Percentiles rank a stretch among this genome's conserved stretches.
Evolutionary conservation across 176 grass and related monocot genomes (phyloP).

Genomic region (Aechmea fasciata): DNA sequence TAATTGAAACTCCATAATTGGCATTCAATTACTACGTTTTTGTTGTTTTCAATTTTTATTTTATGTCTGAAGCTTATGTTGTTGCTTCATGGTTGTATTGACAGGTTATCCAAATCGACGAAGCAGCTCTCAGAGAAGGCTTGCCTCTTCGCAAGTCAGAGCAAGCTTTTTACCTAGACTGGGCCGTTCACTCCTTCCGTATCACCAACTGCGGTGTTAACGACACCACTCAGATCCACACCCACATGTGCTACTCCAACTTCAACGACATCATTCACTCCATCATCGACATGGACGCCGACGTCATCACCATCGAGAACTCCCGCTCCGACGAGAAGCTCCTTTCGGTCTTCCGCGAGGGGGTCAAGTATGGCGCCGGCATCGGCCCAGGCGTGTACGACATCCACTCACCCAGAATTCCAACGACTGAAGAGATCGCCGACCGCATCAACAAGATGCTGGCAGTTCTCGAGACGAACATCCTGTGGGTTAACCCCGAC

Average conservation of each 20-base stretch:
- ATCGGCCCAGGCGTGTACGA: conserved; percentile 87
- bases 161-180: conserved; percentile 87
- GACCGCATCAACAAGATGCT: conserved; percentile 95
- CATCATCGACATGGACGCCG: conserved; percentile 87
- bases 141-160: conserved; percentile 89
- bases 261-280: conserved; percentile 98
- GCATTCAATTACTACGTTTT: too few relatives aligned
- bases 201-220: conserved; percentile 81
- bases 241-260: conserved; percentile 99
- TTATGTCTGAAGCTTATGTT: background rate
- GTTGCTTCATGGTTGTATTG: background rate
- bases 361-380: conserved; percentile 64
- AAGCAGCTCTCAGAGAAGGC: conserved; percentile 87
- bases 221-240: conserved; percentile 98
- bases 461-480: conserved; percentile 82
- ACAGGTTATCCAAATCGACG: conserved; percentile 94
- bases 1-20: too few relatives aligned
- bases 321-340: conserved; percentile 83
- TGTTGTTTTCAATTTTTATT: too few relatives aligned
- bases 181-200: conserved; percentile 91
- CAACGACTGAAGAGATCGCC: conserved; percentile 57
- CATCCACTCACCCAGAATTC: conserved; percentile 93
- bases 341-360: conserved; percentile 78
- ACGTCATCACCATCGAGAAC: conserved; percentile 98
- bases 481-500: conserved; percentile 92